Base-by-base conservation (phyloP, 1,284 basidiomycete genomes). In the Ceratobasidium sp. region DNA sequence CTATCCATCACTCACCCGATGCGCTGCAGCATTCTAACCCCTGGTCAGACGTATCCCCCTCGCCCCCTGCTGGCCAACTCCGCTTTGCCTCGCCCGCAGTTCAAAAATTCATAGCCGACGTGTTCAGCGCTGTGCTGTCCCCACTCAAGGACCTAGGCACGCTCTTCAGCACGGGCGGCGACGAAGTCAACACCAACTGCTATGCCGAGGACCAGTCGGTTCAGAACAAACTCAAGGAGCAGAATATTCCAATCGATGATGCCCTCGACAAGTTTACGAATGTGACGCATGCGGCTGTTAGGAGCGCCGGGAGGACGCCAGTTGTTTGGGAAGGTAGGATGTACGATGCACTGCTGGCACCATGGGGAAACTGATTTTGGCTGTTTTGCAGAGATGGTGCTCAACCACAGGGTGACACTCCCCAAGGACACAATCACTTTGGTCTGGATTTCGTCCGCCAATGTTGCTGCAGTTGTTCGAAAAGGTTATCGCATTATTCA, bases 31-130 rank as follows among this genome's bases (percentile, higher is more conserved):
- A 61, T n/a, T 19, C 54, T 9, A 31, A 43, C 1, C 68, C 68
- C 4, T 72, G 68, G 68, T n/a, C 68, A 22, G 61, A 68, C 13
- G 63, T 76, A 43, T 71, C 64, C 29, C 64, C 77, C 79, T 90
- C 94, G 80, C 93, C 93, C 2, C 94, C 94, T 0, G 86, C 93
- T 0, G 94, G 94, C 46, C 93, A 95, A 82, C 85, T 95, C 24
- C 89, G 90, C 53, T 83, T 94, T 77, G 88, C 91, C 2, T 85
- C 86, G 2, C 78, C 81, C 41, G 78, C 78, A 11, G 86, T 84
- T 0, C 79, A 82, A 65, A 81, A 84, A 11, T 89, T 87, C 77
- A 85, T 86, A 8, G 79, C 81, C 6, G 80, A 81, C 8, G 79
- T 92, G 34, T 84, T 90, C 76, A 77, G 77, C 65, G 69, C 82